These are phyloP conservation scores for Colletotrichum magnum DNA, from an alignment of 2,329 filamentous ascomycete species.

Conservation along the genomic window DNA sequence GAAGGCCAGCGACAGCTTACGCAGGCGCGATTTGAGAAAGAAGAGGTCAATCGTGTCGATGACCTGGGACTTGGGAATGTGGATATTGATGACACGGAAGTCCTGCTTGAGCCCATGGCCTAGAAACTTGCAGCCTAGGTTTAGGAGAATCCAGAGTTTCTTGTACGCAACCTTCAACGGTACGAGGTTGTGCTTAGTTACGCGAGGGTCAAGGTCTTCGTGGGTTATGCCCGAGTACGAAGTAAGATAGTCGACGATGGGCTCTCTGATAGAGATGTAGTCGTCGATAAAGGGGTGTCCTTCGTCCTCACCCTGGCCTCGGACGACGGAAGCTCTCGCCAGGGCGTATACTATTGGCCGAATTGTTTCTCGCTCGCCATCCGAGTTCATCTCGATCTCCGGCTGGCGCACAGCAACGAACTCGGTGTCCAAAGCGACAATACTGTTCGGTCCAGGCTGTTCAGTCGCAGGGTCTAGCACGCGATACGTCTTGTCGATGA, in stretches of 20 bases:
- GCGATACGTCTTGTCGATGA: constrained; percentile 69
- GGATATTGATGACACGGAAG: constrained; percentile 98
- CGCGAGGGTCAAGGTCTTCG: constrained; percentile 84
- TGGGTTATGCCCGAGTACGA: constrained; percentile 92
- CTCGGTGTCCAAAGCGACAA: constrained; percentile 94
- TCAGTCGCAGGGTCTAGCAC: constrained; percentile 72
- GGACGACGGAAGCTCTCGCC: constrained; percentile 91
- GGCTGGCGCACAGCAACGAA: constrained; percentile 94
- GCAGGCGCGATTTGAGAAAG: constrained; percentile 82
- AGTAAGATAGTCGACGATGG: constrained; percentile 95
- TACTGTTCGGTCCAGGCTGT: constrained; percentile 77
- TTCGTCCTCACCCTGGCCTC: constrained; percentile 83
- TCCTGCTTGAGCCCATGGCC: constrained; percentile 95
- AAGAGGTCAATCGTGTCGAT: constrained; percentile 96
- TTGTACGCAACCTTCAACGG: constrained; percentile 95
- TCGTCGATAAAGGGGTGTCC: constrained; percentile 95
- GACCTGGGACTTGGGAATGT: constrained; percentile 89
- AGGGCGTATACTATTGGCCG: constrained; percentile 91
- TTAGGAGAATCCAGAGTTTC: constrained; percentile 96
- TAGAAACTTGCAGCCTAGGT: constrained; percentile 93
- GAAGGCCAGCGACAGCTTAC: constrained; percentile 93
- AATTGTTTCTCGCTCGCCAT: constrained; percentile 92
- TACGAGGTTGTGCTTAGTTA: constrained; percentile 86
- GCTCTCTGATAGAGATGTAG: constrained; percentile 92
- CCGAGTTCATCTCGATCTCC: constrained; percentile 96